Conservation (phyloP, 345 rosid species). For the Eucalyptus pauciflora region DNA sequence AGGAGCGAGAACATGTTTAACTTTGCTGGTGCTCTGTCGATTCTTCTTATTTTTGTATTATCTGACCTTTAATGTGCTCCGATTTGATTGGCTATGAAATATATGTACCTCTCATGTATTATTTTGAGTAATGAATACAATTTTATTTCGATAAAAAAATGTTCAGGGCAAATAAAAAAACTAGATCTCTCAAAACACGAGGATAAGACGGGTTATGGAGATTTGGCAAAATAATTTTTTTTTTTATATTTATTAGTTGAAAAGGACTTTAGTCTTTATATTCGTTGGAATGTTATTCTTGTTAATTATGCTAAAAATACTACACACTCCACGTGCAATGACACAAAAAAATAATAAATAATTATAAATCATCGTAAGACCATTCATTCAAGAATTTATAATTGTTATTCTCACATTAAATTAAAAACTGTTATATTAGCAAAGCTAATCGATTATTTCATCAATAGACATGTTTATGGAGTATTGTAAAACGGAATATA, state of each 20-base stretch:
- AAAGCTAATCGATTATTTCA: not conserved
- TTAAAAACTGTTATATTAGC: too few relatives aligned
- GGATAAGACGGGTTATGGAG: not conserved
- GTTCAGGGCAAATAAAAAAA: too few relatives aligned
- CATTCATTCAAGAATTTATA: too few relatives aligned
- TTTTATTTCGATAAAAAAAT: too few relatives aligned
- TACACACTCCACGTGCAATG: too few relatives aligned
- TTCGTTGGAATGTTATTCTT: not conserved
- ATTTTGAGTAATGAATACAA: too few relatives aligned
- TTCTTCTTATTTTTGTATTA: not conserved
- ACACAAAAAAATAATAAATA: too few relatives aligned
- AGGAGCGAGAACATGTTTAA: too few relatives aligned
- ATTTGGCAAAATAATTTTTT: not conserved
- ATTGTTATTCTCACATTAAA: too few relatives aligned
- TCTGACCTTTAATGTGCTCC: not conserved
- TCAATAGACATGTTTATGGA: not conserved
- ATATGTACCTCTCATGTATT: not conserved
- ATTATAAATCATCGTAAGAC: rapidly evolving
- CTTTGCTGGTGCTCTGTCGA: not conserved
- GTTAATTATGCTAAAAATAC: not conserved
- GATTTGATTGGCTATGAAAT: not conserved
- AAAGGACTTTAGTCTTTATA: not conserved
- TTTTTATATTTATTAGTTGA: not conserved
- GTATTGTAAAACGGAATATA: not conserved
- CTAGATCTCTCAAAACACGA: not conserved